Percentiles rank a stretch among this genome's conserved stretches.
Evolutionary conservation across 2,329 filamentous ascomycete genomes (phyloP).

Genomic region (Chaetomiaceae sp.): DNA sequence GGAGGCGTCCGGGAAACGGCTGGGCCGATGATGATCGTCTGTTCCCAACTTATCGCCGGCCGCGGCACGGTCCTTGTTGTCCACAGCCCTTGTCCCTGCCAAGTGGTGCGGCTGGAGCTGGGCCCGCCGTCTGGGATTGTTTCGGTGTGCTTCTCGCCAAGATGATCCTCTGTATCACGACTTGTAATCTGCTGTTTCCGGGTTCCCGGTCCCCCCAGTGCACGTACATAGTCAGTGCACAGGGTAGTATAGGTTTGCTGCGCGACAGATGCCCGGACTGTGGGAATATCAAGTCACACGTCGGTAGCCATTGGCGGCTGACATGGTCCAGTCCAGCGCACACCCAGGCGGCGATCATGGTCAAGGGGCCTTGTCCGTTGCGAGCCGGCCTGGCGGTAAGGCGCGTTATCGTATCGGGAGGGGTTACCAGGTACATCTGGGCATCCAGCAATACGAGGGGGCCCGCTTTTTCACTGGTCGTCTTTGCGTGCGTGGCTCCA

Average conservation of each 20-base stretch:
- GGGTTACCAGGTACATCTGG: neutral
- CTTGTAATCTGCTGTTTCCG: neutral
- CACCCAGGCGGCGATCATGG: conserved; percentile 7
- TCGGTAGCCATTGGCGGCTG: conserved; percentile 11
- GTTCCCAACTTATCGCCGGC: neutral
- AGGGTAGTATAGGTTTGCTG: no score
- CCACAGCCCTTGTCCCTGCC: conserved; percentile 10
- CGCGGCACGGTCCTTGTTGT: conserved; percentile 7
- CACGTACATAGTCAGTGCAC: no score
- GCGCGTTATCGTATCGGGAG: conserved; percentile 4
- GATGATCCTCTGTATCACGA: neutral
- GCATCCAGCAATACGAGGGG: conserved; percentile 18
- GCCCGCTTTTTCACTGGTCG: conserved; percentile 13
- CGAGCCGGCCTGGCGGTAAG: conserved; percentile 14
- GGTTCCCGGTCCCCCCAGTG: no score
- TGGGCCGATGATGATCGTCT: conserved; percentile 1
- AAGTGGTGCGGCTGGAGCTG: conserved; percentile 14
- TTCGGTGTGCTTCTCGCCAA: conserved; percentile 7
- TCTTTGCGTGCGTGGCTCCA: conserved; percentile 22
- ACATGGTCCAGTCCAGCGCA: neutral
- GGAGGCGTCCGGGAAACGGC: conserved; percentile 4
- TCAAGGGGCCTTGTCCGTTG: neutral
- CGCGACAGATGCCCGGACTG: neutral
- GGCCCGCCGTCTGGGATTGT: neutral
- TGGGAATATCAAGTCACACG: neutral